Base-by-base conservation (phyloP, 179 eudicot species). In the Spinacia oleracea region DNA sequence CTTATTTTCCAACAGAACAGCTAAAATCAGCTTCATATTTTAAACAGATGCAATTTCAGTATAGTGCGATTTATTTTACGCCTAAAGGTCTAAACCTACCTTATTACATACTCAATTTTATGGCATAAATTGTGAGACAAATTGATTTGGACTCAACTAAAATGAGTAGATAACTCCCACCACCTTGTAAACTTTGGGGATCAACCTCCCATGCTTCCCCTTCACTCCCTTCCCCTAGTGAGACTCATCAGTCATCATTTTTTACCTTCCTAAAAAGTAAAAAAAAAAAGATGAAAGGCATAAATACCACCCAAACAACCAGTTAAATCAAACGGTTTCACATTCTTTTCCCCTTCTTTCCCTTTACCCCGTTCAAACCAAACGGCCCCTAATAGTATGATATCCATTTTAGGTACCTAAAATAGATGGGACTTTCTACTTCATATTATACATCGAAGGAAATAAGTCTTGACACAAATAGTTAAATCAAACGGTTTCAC, bases 11-110 rank as follows among this genome's bases (percentile, higher is more conserved):
- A 56, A n/a, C 10, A 56, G 62, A 56, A 56, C 29, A 56, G 62
- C 10, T 56, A n/a, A 56, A 55, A 56, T 0, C 27, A 23, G 29
- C n/a, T 21, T 56, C 62, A n/a, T 53, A 53, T 20, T 53, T n/a
- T n/a, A 56, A 70, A 70, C 11, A 56, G 56, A 70, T 70, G 73
- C 53, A 45, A 45, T 70, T 45, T n/a, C n/a, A n/a, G n/a, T n/a
- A n/a, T n/a, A n/a, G n/a, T n/a, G n/a, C n/a, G n/a, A n/a, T n/a
- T n/a, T n/a, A n/a, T n/a, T n/a, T n/a, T n/a, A n/a, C n/a, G n/a
- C n/a, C n/a, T n/a, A n/a, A n/a, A n/a, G n/a, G 72, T 50, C 42
- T 62, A 62, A 25, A 62, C 16, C 48, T 45, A 45, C 7, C 31
- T 38, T 21, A 27, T 42, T 45, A 45, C 21, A 16, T 38, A 38